phyloP scores from a whole-genome alignment of 2,329 filamentous ascomycete species.

The Ilyonectria destructans region DNA sequence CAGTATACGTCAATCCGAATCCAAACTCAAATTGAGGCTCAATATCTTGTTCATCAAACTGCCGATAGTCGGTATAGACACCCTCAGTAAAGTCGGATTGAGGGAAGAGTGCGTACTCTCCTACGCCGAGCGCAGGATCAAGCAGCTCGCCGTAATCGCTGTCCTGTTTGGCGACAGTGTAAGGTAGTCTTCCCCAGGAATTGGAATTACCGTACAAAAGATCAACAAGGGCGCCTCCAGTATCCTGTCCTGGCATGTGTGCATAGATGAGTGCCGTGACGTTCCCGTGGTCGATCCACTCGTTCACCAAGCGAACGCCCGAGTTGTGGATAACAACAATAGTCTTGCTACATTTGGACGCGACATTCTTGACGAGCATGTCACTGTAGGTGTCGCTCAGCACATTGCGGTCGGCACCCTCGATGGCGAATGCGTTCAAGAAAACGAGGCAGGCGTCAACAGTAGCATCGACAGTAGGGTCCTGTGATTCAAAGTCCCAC shows the following conservation, averaged over 20 bases:
- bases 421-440: too few relatives aligned
- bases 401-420: too few relatives aligned
- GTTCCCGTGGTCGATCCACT: background rate
- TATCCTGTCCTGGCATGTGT: background rate
- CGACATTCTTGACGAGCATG: background rate
- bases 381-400: too few relatives aligned
- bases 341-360: conserved; percentile 8
- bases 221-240: background rate
- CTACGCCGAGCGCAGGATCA: background rate
- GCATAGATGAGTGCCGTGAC: background rate
- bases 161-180: conserved; percentile 3
- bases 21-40: conserved; percentile 11
- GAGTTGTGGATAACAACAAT: conserved; percentile 11
- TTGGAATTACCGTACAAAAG: conserved; percentile 5
- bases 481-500: too few relatives aligned
- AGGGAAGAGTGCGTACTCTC: background rate
- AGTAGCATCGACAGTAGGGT: too few relatives aligned
- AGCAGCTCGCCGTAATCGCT: conserved; percentile 8
- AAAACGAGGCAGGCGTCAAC: too few relatives aligned
- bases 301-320: conserved; percentile 1
- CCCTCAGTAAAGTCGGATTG: conserved; percentile 7
- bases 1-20: conserved; percentile 2
- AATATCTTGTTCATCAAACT: background rate
- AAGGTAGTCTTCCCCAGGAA: background rate
- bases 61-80: conserved; percentile 5